phyloP scores from a whole-genome alignment of 345 rosid genomes.

The Fremontodendron californicum region DNA sequence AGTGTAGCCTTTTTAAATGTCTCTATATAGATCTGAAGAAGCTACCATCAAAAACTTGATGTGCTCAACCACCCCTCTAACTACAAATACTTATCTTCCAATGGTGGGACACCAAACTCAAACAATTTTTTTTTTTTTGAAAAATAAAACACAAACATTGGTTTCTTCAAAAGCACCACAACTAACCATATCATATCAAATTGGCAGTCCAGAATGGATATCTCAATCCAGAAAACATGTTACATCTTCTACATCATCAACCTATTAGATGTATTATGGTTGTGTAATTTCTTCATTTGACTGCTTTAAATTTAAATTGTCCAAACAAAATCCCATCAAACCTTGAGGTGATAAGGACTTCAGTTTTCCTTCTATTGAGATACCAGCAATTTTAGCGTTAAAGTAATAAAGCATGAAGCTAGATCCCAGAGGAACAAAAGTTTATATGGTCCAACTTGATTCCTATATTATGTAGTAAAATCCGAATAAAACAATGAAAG shows the following conservation, averaged over 20 bases:
- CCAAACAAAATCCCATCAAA: background rate
- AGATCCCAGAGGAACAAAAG: background rate
- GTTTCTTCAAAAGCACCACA: background rate
- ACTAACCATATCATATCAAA: background rate
- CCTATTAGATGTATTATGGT: background rate
- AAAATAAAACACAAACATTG: background rate
- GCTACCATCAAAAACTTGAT: background rate
- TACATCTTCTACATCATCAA: background rate
- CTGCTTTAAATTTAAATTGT: background rate
- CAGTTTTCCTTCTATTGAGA: background rate
- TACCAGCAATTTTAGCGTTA: background rate
- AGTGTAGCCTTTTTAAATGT: background rate
- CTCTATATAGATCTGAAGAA: background rate
- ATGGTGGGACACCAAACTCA: background rate
- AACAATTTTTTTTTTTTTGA: background rate
- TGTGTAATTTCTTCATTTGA: background rate
- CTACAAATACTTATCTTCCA: slow-evolving; percentile 14
- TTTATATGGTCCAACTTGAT: background rate
- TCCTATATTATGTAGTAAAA: too few relatives aligned
- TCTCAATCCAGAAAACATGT: background rate
- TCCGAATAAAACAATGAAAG: too few relatives aligned
- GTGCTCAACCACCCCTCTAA: slow-evolving; percentile 4
- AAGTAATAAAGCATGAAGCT: background rate
- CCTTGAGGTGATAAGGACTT: background rate
- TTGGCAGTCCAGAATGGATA: background rate